Conservation (phyloP, 148 eudicot genomes). For the Rhododendron ferrugineum region DNA sequence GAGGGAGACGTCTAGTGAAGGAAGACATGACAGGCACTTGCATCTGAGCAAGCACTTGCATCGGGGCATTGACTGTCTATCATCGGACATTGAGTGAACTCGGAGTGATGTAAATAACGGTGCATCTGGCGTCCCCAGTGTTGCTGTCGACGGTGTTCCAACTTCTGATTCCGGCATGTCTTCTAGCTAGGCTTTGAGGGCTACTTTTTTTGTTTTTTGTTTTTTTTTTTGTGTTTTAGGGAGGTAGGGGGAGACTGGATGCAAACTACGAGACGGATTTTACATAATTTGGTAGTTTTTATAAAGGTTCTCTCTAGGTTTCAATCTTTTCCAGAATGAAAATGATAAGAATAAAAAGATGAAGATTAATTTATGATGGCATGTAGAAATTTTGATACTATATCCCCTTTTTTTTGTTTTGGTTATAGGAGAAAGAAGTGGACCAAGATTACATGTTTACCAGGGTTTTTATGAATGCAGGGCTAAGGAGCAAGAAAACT, state of each 20-base stretch:
- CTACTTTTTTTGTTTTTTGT: too few species aligned
- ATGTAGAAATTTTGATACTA: background rate
- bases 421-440: background rate
- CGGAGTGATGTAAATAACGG: conserved; percentile 46
- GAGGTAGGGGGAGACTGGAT: background rate
- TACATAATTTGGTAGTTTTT: conserved; percentile 14
- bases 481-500: conserved; percentile 30
- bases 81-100: conserved; percentile 69
- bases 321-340: background rate
- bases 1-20: conserved; percentile 72
- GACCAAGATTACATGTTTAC: conserved; percentile 42
- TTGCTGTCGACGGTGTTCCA: conserved; percentile 54
- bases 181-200: too few species aligned
- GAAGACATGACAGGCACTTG: conserved; percentile 60
- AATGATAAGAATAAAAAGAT: background rate
- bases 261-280: background rate
- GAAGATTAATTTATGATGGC: background rate
- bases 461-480: conserved; percentile 36
- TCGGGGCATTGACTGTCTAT: conserved; percentile 79
- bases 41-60: conserved; percentile 63
- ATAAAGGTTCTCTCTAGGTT: background rate
- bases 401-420: conserved; percentile 16
- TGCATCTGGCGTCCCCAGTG: conserved; percentile 68
- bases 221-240: background rate
- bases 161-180: conserved; percentile 26